Evolutionary conservation across 768 basidiomycete genomes (phyloP).

Genomic region (Sporobolomyces pararoseus): DNA sequence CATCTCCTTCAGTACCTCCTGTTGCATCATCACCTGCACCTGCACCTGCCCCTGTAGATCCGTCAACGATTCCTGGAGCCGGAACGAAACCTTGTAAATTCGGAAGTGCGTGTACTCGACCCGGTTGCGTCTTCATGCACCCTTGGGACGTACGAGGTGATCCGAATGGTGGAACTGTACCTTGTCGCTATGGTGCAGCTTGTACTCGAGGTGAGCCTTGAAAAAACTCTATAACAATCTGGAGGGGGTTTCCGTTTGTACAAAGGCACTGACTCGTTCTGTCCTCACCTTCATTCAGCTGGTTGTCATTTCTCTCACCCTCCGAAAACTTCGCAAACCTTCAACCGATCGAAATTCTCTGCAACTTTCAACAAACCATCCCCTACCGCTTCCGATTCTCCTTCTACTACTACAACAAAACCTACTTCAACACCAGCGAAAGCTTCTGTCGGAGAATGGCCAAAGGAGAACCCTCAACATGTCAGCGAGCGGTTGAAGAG

Average conservation of each 20-base stretch:
- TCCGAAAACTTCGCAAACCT: slow-evolving; percentile 47
- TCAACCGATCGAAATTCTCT: slow-evolving; percentile 22
- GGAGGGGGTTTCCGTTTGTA: not conserved
- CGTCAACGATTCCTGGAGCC: slow-evolving; percentile 23
- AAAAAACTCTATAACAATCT: not conserved
- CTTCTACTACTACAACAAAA: not conserved
- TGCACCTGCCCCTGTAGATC: slow-evolving; percentile 26
- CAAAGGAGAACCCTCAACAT: slow-evolving; percentile 33
- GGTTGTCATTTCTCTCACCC: slow-evolving; percentile 90
- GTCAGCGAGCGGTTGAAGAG: slow-evolving; percentile 37
- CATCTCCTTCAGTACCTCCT: not conserved
- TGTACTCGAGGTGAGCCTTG: slow-evolving; percentile 66
- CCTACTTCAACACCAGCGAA: not conserved
- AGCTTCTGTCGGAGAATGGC: slow-evolving; percentile 30
- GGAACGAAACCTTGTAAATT: slow-evolving; percentile 52
- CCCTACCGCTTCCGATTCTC: not conserved
- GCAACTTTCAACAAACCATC: slow-evolving; percentile 27
- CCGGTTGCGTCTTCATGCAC: slow-evolving; percentile 66
- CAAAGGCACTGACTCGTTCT: not conserved
- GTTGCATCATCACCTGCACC: slow-evolving; percentile 7
- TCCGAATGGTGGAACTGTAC: slow-evolving; percentile 46
- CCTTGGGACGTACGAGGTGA: slow-evolving; percentile 53
- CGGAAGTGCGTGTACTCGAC: slow-evolving; percentile 66
- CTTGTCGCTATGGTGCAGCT: slow-evolving; percentile 76
- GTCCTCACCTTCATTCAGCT: slow-evolving; percentile 47